Base-by-base conservation (phyloP, 2,329 filamentous ascomycete species). In the Apiospora kogelbergensis region DNA sequence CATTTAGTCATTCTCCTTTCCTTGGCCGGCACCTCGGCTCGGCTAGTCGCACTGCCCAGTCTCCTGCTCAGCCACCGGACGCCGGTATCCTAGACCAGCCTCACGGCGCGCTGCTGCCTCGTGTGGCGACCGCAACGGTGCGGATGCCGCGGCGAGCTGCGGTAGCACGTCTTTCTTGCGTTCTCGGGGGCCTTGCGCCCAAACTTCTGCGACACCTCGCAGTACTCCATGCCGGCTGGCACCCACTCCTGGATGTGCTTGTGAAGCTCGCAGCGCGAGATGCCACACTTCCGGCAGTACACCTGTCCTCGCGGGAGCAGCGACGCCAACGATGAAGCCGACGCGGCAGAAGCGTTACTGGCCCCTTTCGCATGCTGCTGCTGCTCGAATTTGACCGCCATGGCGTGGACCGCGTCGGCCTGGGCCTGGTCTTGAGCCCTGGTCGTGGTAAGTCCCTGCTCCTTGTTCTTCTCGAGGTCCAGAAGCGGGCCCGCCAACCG, bases 231-330 rank as follows among this genome's bases (percentile, higher is more conserved):
- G 24, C 78, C 81, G 46, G 81, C 79, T 68, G 86, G 86, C 83
- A 90, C 86, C 86, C 88, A 90, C 48, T 82, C 83, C 74, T 83
- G 82, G 73, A 91, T 84, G 76, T 91, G 89, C 72, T 86, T 85
- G 79, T 90, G 87, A 69, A 91, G 82, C 80, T 90, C 88, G 77
- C 89, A 91, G 44, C 89, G 84, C 48, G 82, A 85, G 70, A 87
- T 84, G 65, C 87, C 88, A 71, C 89, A 91, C 77, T 90, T 89
- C 69, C 85, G 83, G 78, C 89, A 91, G 77, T 88, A 86, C 6
- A 88, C 86, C 74, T 89, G 88, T 26, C 88, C 88, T 68, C 84
- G 84, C 65, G 87, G 83, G 30, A 86, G 84, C 73, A 88, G 79
- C 75, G 80, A 79, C 7, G 84, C 82, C 44, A 86, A 81, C 37